Evolutionary conservation across 2,329 filamentous ascomycete species (phyloP).

Genomic region (Magnaporthales sp.): DNA sequence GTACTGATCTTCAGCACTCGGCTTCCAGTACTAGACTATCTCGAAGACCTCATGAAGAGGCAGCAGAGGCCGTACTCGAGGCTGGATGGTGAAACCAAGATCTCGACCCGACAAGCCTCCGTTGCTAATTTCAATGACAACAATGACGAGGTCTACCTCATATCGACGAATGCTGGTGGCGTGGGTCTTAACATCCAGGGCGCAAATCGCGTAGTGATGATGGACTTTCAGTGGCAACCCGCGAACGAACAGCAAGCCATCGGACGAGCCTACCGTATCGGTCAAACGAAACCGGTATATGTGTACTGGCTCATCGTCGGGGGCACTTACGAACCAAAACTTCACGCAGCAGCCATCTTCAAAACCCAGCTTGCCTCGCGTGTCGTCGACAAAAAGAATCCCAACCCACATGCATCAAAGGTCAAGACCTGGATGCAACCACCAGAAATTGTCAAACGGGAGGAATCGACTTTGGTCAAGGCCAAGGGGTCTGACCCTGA

Average conservation of each 20-base stretch:
- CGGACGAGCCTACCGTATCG: conserved; percentile 77
- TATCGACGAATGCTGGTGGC: conserved; percentile 77
- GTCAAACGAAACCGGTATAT: conserved; percentile 70
- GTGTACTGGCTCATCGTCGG: conserved; percentile 76
- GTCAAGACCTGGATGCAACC: conserved; percentile 49
- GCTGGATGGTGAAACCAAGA: conserved; percentile 58
- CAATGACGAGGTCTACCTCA: conserved; percentile 56
- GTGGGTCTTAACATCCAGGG: conserved; percentile 75
- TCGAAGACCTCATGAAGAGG: conserved; percentile 46
- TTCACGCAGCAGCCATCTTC: conserved; percentile 70
- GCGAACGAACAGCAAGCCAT: conserved; percentile 78
- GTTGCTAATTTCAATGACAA: conserved; percentile 62
- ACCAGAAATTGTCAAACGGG: conserved; percentile 40
- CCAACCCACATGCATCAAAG: conserved; percentile 55
- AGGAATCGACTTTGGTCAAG: conserved; percentile 33
- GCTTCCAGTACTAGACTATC: conserved; percentile 58
- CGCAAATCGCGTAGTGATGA: conserved; percentile 79
- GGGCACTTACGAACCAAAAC: conserved; percentile 68
- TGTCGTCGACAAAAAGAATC: conserved; percentile 78
- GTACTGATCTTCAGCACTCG: conserved; percentile 75
- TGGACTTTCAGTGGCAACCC: conserved; percentile 78
- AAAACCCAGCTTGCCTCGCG: conserved; percentile 72
- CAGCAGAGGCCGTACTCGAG: conserved; percentile 42
- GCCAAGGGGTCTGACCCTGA: conserved; percentile 52
- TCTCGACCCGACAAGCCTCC: conserved; percentile 48